phyloP scores from a whole-genome alignment of 306 rosid genomes.

The Senna siamea region DNA sequence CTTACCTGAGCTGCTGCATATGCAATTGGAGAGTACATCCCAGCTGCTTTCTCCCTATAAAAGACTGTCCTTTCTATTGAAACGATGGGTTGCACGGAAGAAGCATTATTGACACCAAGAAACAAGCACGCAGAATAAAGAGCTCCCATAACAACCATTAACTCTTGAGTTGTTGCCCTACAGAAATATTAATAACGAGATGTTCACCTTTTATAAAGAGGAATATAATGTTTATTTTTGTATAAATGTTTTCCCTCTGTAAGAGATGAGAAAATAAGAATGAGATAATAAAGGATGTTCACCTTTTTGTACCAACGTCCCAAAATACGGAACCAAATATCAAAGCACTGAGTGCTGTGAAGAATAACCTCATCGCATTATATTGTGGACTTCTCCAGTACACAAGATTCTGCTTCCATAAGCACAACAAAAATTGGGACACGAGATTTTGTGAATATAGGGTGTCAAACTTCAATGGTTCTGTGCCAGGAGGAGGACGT shows the following conservation, averaged over 20 bases:
- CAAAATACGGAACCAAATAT: constrained; percentile 72
- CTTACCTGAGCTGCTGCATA: constrained; percentile 79
- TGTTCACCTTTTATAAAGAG: constrained; percentile 69
- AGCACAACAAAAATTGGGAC: constrained; percentile 58
- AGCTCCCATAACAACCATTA: constrained; percentile 79
- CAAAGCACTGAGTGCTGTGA: constrained; percentile 65
- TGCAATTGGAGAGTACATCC: constrained; percentile 87
- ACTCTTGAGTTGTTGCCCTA: constrained; percentile 65
- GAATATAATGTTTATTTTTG: no score
- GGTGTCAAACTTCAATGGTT: constrained; percentile 69
- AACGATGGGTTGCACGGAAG: constrained; percentile 89
- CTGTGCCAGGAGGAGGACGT: constrained; percentile 58
- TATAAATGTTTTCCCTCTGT: no score
- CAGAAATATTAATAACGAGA: constrained; percentile 22
- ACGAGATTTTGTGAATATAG: constrained; percentile 53
- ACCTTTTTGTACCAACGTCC: constrained; percentile 73
- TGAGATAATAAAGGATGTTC: no score
- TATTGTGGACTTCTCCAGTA: constrained; percentile 93
- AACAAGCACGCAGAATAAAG: constrained; percentile 72
- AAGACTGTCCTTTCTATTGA: constrained; percentile 93
- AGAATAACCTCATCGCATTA: constrained; percentile 70
- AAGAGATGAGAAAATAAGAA: no score
- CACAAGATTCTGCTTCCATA: constrained; percentile 84
- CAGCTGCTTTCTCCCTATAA: constrained; percentile 89
- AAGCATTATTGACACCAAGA: constrained; percentile 76